Percentiles rank a stretch among this genome's conserved stretches.
Conservation (phyloP, 2,329 filamentous ascomycete genomes). For the Verruconis gallopava region DNA sequence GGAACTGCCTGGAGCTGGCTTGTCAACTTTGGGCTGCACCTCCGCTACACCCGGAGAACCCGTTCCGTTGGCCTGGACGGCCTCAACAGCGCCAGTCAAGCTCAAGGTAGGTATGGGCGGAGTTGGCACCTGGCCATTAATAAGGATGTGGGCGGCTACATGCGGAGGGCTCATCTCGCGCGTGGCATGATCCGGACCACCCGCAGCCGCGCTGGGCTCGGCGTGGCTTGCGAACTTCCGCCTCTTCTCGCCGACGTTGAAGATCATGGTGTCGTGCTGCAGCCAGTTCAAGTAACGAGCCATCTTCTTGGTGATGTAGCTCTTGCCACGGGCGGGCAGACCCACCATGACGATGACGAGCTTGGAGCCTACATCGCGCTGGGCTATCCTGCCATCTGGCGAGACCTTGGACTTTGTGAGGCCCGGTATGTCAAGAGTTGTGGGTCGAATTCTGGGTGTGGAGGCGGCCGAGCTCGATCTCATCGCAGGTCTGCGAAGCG, state of each 20-base stretch:
- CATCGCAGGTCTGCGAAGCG: constrained; percentile 43
- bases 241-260: constrained; percentile 90
- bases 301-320: constrained; percentile 97
- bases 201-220: constrained; percentile 13
- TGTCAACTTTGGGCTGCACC: constrained; percentile 1
- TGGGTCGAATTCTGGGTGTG: constrained; percentile 76
- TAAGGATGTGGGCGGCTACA: constrained; percentile 42
- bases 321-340: constrained; percentile 87
- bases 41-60: too few relatives aligned
- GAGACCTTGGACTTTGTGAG: constrained; percentile 92
- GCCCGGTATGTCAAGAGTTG: constrained; percentile 91
- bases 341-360: constrained; percentile 98
- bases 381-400: constrained; percentile 85
- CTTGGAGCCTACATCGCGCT: constrained; percentile 90
- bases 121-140: constrained; percentile 40
- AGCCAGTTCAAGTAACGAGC: constrained; percentile 93
- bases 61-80: background rate
- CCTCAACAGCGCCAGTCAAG: constrained; percentile 1
- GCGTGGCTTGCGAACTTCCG: constrained; percentile 51
- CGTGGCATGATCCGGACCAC: constrained; percentile 2
- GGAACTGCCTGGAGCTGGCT: too few relatives aligned
- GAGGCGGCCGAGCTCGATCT: constrained; percentile 62
- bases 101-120: constrained; percentile 11
- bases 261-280: constrained; percentile 89
- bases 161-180: constrained; percentile 17